These are phyloP conservation scores for Plectosphaerella cucumerina DNA, from an alignment of 2,329 filamentous ascomycete species.

Conservation along the genomic window DNA sequence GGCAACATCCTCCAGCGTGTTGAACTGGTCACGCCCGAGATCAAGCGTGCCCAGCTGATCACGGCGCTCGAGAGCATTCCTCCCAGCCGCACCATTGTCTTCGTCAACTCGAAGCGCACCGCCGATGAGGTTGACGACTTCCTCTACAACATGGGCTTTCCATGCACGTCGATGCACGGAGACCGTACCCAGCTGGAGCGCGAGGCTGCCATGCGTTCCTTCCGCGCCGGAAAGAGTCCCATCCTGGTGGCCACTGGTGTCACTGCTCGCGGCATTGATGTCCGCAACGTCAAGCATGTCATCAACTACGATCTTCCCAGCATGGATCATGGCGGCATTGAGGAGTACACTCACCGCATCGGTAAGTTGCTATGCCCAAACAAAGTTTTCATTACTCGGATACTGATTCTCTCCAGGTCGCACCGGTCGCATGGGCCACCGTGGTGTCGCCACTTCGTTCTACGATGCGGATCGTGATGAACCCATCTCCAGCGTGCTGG, in stretches of 20 bases:
- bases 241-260: constrained; percentile 86
- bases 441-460: constrained; percentile 83
- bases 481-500: constrained; percentile 67
- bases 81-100: constrained; percentile 79
- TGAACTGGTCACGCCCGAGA: constrained; percentile 57
- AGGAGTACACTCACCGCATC: constrained; percentile 92
- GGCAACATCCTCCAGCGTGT: constrained; percentile 78
- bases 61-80: constrained; percentile 67
- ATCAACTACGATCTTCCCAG: constrained; percentile 90
- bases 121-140: constrained; percentile 87
- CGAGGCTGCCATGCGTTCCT: constrained; percentile 84
- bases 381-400: constrained; percentile 5
- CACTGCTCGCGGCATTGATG: constrained; percentile 82
- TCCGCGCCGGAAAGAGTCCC: constrained; percentile 69
- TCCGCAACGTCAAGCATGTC: constrained; percentile 82
- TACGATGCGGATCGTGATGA: constrained; percentile 73
- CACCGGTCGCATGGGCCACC: constrained; percentile 88
- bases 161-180: constrained; percentile 82
- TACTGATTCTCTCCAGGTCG: constrained; percentile 53
- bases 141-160: constrained; percentile 73
- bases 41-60: constrained; percentile 68
- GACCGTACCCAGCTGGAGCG: constrained; percentile 87
- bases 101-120: constrained; percentile 75
- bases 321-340: constrained; percentile 74
- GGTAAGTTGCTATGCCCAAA: constrained; percentile 44